Base-by-base conservation (phyloP, 768 basidiomycete species). In the Postia placenta region DNA sequence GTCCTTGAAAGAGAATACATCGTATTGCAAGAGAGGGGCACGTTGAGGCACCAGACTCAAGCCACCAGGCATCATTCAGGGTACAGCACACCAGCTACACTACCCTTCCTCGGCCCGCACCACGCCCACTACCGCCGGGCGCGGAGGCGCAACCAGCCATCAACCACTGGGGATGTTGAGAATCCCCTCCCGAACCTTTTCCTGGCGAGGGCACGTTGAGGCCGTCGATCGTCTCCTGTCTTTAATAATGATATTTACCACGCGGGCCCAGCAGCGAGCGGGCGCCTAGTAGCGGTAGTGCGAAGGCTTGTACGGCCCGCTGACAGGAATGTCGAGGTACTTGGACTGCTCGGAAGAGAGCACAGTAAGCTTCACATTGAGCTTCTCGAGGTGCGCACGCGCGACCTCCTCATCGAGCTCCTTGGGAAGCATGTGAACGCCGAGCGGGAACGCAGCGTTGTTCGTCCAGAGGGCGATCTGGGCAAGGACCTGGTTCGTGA, bases 321-420 rank as follows among this genome's bases (percentile, higher is more conserved):
- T 70, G 59, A 77, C 72, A 51, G 92, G 90, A 57, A 98, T 82
- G 68, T 93, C 93, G 54, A 98, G 82, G 79, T 99, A 99, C 41
- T 73, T 70, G 58, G 93, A 81, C 73, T 99, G 96, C 54, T 76
- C 77, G 11, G 76, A 30, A 22, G 75, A 71, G 56, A 92, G 76
- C 54, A 73, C 72, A 39, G 93, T 95, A 69, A 99, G 79, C 76
- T 94, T 92, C 75, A 99, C 91, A 65, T 90, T 92, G 62, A 98
- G 79, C 64, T 89, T 85, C 43, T 76, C 78, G 50, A 97, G 76
- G 71, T 99, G 96, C 44, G 96, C 92, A 58, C 94, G 90, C 38
- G 96, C 96, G 58, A 99, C 96, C 72, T 97, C 94, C 77, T 99
- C 96, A 61, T 99, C 96, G 57, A 99, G 87, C 53, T 91, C 85